Evolutionary conservation across 192 early-diverging fungal genomes (phyloP).

Genomic region (Coemansia sp.): DNA sequence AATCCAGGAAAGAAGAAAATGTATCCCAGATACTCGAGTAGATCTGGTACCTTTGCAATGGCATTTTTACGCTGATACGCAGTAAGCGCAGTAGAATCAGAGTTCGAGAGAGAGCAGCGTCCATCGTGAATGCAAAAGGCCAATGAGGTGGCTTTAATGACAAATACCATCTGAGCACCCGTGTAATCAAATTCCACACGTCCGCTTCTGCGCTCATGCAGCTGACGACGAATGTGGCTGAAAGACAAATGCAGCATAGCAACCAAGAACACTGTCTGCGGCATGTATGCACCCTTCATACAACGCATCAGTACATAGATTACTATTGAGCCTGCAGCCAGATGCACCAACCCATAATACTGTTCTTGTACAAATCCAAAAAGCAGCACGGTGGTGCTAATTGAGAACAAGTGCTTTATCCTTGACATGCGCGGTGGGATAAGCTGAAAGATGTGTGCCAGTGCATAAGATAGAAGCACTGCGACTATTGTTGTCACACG

Average conservation of each 20-base stretch:
- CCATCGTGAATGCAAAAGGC: conserved; percentile 85
- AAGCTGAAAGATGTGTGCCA: conserved; percentile 58
- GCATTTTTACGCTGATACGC: conserved; percentile 66
- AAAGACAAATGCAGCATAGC: conserved; percentile 68
- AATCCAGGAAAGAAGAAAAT: conserved; percentile 86
- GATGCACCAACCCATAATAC: conserved; percentile 59
- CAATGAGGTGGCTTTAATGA: conserved; percentile 88
- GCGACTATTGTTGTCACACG: conserved; percentile 59
- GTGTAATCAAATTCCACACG: conserved; percentile 76
- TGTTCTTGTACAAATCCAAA: conserved; percentile 60
- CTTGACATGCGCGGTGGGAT: conserved; percentile 55
- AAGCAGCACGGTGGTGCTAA: conserved; percentile 56
- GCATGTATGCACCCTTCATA: conserved; percentile 52
- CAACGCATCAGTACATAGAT: conserved; percentile 57
- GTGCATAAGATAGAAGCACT: conserved; percentile 59
- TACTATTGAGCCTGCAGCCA: conserved; percentile 54
- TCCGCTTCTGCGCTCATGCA: conserved; percentile 22
- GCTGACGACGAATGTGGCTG: conserved; percentile 52
- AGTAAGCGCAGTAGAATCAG: conserved; percentile 21
- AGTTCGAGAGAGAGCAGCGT: conserved; percentile 17
- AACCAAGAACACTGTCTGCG: conserved; percentile 59
- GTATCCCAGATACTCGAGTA: conserved; percentile 83
- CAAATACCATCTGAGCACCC: conserved; percentile 90
- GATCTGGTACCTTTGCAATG: conserved; percentile 60
- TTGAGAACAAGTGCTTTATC: conserved; percentile 59